Conservation (phyloP, 345 rosid genomes). For the Nephelium lappaceum region DNA sequence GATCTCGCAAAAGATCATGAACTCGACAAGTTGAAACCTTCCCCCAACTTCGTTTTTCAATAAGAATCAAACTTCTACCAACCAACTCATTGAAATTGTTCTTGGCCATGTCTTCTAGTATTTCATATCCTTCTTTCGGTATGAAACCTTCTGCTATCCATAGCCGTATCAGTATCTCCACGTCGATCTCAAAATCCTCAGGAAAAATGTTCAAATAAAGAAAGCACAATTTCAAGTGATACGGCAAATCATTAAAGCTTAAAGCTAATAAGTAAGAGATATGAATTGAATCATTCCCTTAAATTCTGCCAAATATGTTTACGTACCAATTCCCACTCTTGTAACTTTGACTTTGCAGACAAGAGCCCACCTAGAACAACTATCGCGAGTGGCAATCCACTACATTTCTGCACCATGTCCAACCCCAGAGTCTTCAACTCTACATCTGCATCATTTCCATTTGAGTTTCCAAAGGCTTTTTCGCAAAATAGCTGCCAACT, state of each 20-base stretch:
- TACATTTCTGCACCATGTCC: slow-evolving; percentile 28
- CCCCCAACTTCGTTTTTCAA: slow-evolving; percentile 14
- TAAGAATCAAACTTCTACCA: slow-evolving; percentile 30
- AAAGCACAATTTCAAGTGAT: slow-evolving; percentile 33
- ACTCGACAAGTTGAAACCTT: slow-evolving; percentile 28
- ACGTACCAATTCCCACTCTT: not conserved
- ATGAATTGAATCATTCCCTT: slow-evolving; percentile 7
- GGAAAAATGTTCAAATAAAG: slow-evolving; percentile 31
- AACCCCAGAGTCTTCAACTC: slow-evolving; percentile 24
- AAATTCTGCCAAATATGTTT: not conserved
- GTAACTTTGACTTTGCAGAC: slow-evolving; percentile 15
- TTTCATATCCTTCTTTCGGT: slow-evolving; percentile 18
- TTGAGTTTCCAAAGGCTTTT: slow-evolving; percentile 16
- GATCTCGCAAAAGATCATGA: slow-evolving; percentile 25
- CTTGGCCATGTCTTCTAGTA: slow-evolving; percentile 30
- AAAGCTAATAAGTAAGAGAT: slow-evolving; percentile 33
- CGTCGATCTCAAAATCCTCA: slow-evolving; percentile 24
- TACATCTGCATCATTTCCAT: not conserved
- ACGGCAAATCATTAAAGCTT: slow-evolving; percentile 34
- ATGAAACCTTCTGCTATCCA: slow-evolving; percentile 36
- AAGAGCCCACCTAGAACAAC: slow-evolving; percentile 31
- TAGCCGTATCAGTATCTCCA: slow-evolving; percentile 19
- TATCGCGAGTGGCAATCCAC: slow-evolving; percentile 33
- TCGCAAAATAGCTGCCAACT: slow-evolving; percentile 33
- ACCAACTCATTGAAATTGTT: slow-evolving; percentile 31